Percentiles rank a stretch among this genome's conserved stretches.
These are phyloP conservation scores for Durio zibethinus DNA, from an alignment of 345 rosid genomes.

Conservation along the genomic window DNA sequence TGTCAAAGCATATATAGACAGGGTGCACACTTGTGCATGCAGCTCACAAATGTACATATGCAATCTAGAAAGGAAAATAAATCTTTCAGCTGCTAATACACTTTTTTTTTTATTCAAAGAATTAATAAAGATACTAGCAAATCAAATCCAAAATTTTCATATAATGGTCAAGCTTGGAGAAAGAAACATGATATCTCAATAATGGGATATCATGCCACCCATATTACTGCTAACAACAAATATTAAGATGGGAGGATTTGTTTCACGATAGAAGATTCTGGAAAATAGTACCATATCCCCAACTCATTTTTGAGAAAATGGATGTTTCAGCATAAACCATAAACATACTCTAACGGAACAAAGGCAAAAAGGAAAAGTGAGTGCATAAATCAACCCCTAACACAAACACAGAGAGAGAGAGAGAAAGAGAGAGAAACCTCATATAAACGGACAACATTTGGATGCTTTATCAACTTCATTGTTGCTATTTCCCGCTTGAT, in stretches of 20 bases:
- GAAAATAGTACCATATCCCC: not conserved
- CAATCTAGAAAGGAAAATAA: not conserved
- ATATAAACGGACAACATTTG: slow-evolving; percentile 73
- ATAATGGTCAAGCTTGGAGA: not conserved
- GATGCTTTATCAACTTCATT: slow-evolving; percentile 94
- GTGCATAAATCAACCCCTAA: not conserved
- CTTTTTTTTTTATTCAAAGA: not conserved
- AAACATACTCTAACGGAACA: not conserved
- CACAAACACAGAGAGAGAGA: slow-evolving; percentile 8
- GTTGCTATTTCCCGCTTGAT: slow-evolving; percentile 87
- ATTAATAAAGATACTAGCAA: not conserved
- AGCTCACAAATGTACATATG: not conserved
- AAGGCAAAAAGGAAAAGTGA: not conserved
- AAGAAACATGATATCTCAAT: not conserved
- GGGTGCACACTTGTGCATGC: not conserved
- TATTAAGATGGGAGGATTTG: not conserved
- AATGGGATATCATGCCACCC: not conserved
- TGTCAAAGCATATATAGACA: not conserved
- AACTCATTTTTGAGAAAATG: not conserved
- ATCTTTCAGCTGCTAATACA: not conserved
- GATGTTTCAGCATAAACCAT: not conserved
- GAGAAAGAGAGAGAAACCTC: slow-evolving; percentile 61
- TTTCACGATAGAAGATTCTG: not conserved
- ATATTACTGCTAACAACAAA: not conserved
- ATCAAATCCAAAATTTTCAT: not conserved